Evolutionary conservation across 2,329 filamentous ascomycete species (phyloP), one percentile per base, ranked within the genome.

Genomic region (Elsinoe fawcettii): DNA sequence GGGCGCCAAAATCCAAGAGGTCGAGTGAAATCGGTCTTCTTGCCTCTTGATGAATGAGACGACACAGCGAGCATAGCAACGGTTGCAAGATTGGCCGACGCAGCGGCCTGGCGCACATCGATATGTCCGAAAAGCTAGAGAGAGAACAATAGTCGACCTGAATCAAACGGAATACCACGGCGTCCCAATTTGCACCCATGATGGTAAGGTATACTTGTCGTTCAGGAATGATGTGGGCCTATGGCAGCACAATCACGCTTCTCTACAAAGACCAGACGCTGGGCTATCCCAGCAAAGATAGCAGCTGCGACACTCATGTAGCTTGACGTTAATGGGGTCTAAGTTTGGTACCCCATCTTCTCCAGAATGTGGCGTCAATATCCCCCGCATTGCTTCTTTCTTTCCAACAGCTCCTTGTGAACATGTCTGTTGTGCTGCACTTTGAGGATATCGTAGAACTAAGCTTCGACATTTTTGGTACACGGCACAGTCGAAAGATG

Each of bases 1-100:
- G 16, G 20, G 54, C 43, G 23, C 54, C 2, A 56, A 56, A 37
- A 56, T 56, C 18, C 23, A 56, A 27, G 54, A 56, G 27, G 41
- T 56, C 27, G 54, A 56, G 43, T 56, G 46, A 37, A 4, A 3
- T 37, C 34, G 41, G 20, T 14, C n/a, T 6, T 22, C 16, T 32
- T 14, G 18, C 25, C 32, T 39, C 4, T 25, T 23, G 49, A 53
- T 25, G 34, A 53, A 34, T 18, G 49, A 53, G 32, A 39, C 32
- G 34, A 39, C 16, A 37, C 5, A 14, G 49, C 18, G 20, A 39
- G 49, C 49, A 53, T 53, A 53, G 49, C 49, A 36, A 51, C 18
- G 49, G 32, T 37, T 25, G 30, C 32, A 22, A 39, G 16, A 20
- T 16, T 18, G 41, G 41, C 22, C 16, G 18, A 25, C 22, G 20